Conservation (phyloP, 2,329 filamentous ascomycete genomes). For the Alternaria ethzedia region DNA sequence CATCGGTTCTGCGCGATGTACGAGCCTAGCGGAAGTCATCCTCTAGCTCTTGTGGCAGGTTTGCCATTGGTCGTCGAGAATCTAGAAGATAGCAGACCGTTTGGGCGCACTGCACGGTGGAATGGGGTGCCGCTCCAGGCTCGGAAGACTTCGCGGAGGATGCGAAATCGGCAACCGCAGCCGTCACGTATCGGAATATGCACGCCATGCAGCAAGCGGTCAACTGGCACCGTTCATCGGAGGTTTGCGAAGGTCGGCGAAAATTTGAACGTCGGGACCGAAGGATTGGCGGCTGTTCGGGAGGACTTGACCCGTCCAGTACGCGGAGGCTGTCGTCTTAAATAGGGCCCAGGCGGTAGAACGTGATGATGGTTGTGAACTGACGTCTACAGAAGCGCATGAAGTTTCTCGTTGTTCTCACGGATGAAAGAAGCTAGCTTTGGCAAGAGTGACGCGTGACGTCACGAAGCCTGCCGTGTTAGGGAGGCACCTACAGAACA, state of each 20-base stretch:
- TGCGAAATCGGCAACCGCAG: slow-evolving; percentile 10
- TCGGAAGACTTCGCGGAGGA: slow-evolving; percentile 2
- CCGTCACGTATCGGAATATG: slow-evolving; percentile 1
- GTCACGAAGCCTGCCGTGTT: neutral
- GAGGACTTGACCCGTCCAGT: neutral
- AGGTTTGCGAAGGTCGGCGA: neutral
- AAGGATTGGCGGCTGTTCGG: slow-evolving; percentile 5
- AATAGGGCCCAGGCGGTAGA: neutral
- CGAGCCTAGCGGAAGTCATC: neutral
- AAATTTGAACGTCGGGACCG: neutral
- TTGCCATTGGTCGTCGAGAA: slow-evolving; percentile 8
- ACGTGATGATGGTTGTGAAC: neutral
- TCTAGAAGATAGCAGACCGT: slow-evolving; percentile 10
- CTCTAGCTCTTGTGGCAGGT: slow-evolving; percentile 1
- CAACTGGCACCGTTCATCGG: neutral
- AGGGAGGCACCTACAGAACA: neutral
- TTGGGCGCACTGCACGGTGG: neutral
- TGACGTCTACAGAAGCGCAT: neutral
- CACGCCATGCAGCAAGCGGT: neutral
- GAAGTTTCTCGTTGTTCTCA: neutral
- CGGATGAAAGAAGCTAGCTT: neutral
- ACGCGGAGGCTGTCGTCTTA: neutral
- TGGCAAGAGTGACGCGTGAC: neutral
- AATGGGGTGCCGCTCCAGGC: slow-evolving; percentile 5
- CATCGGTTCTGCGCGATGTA: slow-evolving; percentile 11